These are phyloP conservation scores for Excoecaria cochinchinensis DNA, from an alignment of 345 rosid species.

Conservation along the genomic window DNA sequence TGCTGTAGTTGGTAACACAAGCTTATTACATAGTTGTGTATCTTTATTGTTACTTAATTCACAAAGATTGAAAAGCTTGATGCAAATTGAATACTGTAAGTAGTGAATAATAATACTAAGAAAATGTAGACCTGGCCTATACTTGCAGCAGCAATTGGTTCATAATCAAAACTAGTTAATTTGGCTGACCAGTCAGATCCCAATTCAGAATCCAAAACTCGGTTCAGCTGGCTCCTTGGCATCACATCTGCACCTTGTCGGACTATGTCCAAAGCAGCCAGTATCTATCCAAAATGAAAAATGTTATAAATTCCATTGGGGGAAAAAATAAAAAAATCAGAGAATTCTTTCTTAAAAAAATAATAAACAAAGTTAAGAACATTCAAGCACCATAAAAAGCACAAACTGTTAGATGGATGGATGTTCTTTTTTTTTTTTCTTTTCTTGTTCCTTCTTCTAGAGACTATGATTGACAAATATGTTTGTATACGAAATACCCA, in stretches of 20 bases:
- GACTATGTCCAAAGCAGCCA: slow-evolving; percentile 92
- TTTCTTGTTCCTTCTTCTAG: too few relatives aligned
- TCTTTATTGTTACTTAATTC: neutral
- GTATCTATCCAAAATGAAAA: slow-evolving; percentile 51
- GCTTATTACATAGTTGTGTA: neutral
- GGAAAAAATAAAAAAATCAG: neutral
- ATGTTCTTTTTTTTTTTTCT: neutral
- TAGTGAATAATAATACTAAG: too few relatives aligned
- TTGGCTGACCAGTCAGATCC: slow-evolving; percentile 81
- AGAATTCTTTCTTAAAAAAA: neutral
- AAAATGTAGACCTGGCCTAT: slow-evolving; percentile 99
- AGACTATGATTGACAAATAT: neutral
- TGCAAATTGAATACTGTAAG: slow-evolving; percentile 11
- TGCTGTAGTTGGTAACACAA: neutral
- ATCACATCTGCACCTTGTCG: slow-evolving; percentile 99
- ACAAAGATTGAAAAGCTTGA: neutral
- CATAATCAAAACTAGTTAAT: slow-evolving; percentile 86
- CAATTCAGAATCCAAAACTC: slow-evolving; percentile 80
- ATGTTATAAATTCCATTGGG: slow-evolving; percentile 13
- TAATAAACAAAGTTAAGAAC: too few relatives aligned
- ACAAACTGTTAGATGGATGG: neutral
- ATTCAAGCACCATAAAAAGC: neutral
- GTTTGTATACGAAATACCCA: neutral
- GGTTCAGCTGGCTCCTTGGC: slow-evolving; percentile 91
- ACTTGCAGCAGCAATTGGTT: slow-evolving; percentile 96